Percentiles rank a stretch among this genome's conserved stretches.
Conservation (phyloP, 495 filamentous ascomycete species). For the Poronia punctata region DNA sequence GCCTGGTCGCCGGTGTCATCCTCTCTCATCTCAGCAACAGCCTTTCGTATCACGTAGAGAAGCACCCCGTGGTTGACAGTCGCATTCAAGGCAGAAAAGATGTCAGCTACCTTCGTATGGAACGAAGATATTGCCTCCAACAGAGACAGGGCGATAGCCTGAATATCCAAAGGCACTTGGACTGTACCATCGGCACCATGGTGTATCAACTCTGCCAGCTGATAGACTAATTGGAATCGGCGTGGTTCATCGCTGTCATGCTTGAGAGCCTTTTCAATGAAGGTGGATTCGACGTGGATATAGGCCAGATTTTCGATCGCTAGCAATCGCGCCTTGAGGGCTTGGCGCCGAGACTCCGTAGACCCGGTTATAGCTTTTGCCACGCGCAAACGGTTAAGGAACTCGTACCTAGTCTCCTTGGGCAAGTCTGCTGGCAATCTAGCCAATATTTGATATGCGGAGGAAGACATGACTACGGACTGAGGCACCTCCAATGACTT, state of each 20-base stretch:
- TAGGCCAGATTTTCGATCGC: slow-evolving; percentile 91
- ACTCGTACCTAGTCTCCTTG: slow-evolving; percentile 67
- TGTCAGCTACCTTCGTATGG: slow-evolving; percentile 67
- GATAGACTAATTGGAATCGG: slow-evolving; percentile 81
- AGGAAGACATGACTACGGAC: slow-evolving; percentile 51
- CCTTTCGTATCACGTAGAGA: slow-evolving; percentile 87
- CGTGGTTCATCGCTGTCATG: slow-evolving; percentile 88
- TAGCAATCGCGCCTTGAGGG: slow-evolving; percentile 73
- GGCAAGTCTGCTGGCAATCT: slow-evolving; percentile 60
- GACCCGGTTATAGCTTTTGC: slow-evolving; percentile 69
- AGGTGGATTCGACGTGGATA: slow-evolving; percentile 68
- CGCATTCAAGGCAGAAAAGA: slow-evolving; percentile 77
- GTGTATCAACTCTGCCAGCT: slow-evolving; percentile 86
- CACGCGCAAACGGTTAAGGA: slow-evolving; percentile 74
- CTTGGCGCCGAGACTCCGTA: slow-evolving; percentile 58
- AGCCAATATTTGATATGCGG: slow-evolving; percentile 61
- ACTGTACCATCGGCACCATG: slow-evolving; percentile 58
- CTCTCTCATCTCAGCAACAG: slow-evolving; percentile 68
- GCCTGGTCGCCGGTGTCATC: slow-evolving; percentile 52
- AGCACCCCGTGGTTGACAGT: slow-evolving; percentile 95
- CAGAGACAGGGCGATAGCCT: slow-evolving; percentile 74
- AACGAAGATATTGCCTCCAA: slow-evolving; percentile 78
- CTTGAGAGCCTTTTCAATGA: slow-evolving; percentile 76
- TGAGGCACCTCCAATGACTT: slow-evolving; percentile 67
- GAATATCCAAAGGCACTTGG: slow-evolving; percentile 62